Evolutionary conservation across 2,329 filamentous ascomycete genomes (phyloP).

Genomic region (Alternaria sp.): DNA sequence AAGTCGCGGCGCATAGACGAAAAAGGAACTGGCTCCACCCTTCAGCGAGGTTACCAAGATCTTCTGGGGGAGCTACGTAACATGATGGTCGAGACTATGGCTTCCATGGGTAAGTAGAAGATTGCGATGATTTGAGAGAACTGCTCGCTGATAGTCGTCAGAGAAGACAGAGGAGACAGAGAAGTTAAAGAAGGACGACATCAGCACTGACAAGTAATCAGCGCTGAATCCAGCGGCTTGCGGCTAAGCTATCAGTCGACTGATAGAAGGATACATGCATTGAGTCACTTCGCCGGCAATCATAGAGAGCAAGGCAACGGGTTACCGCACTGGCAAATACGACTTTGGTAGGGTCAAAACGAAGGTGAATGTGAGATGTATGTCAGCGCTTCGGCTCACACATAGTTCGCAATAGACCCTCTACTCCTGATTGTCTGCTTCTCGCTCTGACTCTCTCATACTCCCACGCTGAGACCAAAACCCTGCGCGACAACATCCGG

Average conservation of each 20-base stretch:
- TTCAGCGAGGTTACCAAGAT: no score
- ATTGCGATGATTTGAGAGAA: background rate
- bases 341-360: background rate
- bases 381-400: background rate
- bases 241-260: background rate
- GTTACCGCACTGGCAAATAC: background rate
- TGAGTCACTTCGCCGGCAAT: background rate
- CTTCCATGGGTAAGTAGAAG: background rate
- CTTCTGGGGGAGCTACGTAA: no score
- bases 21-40: no score
- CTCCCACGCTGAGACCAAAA: background rate
- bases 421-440: background rate
- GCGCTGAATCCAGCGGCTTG: background rate
- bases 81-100: background rate
- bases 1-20: background rate
- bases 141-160: fast-evolving
- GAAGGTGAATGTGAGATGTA: background rate
- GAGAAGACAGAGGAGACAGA: background rate
- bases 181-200: background rate
- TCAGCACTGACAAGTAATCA: background rate
- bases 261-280: background rate
- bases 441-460: background rate
- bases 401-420: background rate
- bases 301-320: background rate
- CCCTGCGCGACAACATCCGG: background rate